phyloP scores from a whole-genome alignment of 1,284 basidiomycete species.

The Pascua guehoae region DNA sequence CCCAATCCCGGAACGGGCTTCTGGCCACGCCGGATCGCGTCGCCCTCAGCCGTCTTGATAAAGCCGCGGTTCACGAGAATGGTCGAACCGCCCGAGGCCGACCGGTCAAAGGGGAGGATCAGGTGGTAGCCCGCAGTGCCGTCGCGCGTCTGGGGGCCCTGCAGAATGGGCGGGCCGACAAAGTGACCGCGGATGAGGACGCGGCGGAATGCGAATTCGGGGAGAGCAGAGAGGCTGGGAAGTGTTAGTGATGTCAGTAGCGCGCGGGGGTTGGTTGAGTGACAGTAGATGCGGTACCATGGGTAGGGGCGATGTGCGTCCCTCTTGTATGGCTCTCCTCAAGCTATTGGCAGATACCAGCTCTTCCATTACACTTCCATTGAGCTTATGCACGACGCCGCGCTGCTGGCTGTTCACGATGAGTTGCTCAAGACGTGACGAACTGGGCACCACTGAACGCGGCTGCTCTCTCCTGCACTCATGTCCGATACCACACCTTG shows the following conservation, averaged over 20 bases:
- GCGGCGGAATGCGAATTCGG: slow-evolving; percentile 82
- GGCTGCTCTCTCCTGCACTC: no score
- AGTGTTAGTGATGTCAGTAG: background rate
- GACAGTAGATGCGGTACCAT: no score
- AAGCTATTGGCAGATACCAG: no score
- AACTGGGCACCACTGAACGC: no score
- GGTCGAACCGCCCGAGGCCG: slow-evolving; percentile 32
- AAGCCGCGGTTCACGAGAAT: slow-evolving; percentile 91
- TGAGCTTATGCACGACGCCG: no score
- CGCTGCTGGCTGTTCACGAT: no score
- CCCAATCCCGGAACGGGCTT: slow-evolving; percentile 49
- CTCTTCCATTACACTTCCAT: no score
- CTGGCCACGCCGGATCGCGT: slow-evolving; percentile 47
- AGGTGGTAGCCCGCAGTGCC: slow-evolving; percentile 59
- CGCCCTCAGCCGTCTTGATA: slow-evolving; percentile 54
- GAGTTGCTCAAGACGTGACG: no score
- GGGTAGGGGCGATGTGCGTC: no score
- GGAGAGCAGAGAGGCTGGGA: slow-evolving; percentile 54
- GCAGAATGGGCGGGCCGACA: slow-evolving; percentile 72
- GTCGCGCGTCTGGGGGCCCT: slow-evolving; percentile 82
- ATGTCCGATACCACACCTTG: no score
- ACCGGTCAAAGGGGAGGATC: slow-evolving; percentile 18
- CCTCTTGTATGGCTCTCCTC: no score
- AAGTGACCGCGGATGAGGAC: slow-evolving; percentile 74
- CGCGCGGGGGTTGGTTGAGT: no score